These are phyloP conservation scores for Eucommia ulmoides DNA, from an alignment of 257 asterid species.

Conservation along the genomic window DNA sequence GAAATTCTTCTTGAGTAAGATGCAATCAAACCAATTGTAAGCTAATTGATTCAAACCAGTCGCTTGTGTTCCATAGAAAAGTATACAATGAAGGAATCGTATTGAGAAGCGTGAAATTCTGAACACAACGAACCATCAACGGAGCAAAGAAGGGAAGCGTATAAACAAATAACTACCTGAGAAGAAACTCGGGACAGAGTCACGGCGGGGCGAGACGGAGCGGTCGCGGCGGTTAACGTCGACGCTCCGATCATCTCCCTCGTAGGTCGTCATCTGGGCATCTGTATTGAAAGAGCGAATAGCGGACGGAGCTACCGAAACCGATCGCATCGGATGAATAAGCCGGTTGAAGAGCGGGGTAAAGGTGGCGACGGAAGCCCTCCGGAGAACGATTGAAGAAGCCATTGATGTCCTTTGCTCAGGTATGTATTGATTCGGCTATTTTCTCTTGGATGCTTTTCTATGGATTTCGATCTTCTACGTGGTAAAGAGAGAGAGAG, in stretches of 20 bases:
- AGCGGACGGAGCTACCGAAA: conserved; percentile 14
- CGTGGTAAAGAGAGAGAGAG: no score
- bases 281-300: conserved; percentile 21
- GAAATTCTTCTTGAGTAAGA: no score
- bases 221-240: conserved; percentile 19
- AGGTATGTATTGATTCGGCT: no score
- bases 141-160: not conserved
- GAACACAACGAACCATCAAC: no score
- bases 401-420: conserved; percentile 21
- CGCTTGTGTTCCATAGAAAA: no score
- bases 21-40: no score
- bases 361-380: conserved; percentile 10
- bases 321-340: not conserved
- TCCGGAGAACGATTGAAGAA: conserved; percentile 16
- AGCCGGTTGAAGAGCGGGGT: conserved; percentile 16
- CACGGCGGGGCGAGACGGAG: conserved; percentile 21
- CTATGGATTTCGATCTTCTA: no score
- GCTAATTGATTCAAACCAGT: no score
- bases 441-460: no score
- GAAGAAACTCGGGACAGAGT: conserved; percentile 17
- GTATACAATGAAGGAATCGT: no score
- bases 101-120: no score
- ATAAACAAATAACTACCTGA: conserved; percentile 9
- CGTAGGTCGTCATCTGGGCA: conserved; percentile 17
- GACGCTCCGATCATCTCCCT: conserved; percentile 12